phyloP scores from a whole-genome alignment of 164 flowering plant species.

The Magnolia changhungtana region DNA sequence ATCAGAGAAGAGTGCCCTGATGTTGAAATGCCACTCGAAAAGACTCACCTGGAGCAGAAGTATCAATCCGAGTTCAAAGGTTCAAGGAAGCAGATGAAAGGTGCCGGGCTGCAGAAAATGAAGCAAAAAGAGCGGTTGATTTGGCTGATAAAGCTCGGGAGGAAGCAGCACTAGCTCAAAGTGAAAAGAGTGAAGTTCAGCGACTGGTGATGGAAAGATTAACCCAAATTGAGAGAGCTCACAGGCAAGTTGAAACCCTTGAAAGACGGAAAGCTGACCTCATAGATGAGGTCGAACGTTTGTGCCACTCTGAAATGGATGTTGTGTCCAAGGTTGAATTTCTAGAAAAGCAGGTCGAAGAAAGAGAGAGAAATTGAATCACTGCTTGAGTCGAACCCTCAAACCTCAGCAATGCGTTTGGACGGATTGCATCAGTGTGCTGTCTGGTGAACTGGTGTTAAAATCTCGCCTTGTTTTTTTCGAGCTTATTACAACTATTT shows the following conservation, averaged over 20 bases:
- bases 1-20: slow-evolving; percentile 73
- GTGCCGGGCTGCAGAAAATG: slow-evolving; percentile 74
- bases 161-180: slow-evolving; percentile 66
- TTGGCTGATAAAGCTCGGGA: slow-evolving; percentile 80
- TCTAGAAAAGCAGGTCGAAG: slow-evolving; percentile 77
- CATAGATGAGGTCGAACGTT: slow-evolving; percentile 43
- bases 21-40: slow-evolving; percentile 74
- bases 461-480: too few species aligned
- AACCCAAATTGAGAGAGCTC: slow-evolving; percentile 72
- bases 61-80: slow-evolving; percentile 65
- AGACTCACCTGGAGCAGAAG: slow-evolving; percentile 65
- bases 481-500: too few species aligned
- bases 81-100: slow-evolving; percentile 82
- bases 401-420: too few species aligned
- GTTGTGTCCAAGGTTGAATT: slow-evolving; percentile 57
- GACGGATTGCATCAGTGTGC: too few species aligned
- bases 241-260: slow-evolving; percentile 70
- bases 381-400: too few species aligned
- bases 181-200: slow-evolving; percentile 66
- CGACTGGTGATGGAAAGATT: slow-evolving; percentile 76
- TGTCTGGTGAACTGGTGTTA: too few species aligned
- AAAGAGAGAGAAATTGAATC: slow-evolving; percentile 81
- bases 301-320: slow-evolving; percentile 60
- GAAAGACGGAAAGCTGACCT: slow-evolving; percentile 62
- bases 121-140: slow-evolving; percentile 78